Base-by-base conservation (phyloP, 805 yeast genomes). In the Myxozyma udenii region DNA sequence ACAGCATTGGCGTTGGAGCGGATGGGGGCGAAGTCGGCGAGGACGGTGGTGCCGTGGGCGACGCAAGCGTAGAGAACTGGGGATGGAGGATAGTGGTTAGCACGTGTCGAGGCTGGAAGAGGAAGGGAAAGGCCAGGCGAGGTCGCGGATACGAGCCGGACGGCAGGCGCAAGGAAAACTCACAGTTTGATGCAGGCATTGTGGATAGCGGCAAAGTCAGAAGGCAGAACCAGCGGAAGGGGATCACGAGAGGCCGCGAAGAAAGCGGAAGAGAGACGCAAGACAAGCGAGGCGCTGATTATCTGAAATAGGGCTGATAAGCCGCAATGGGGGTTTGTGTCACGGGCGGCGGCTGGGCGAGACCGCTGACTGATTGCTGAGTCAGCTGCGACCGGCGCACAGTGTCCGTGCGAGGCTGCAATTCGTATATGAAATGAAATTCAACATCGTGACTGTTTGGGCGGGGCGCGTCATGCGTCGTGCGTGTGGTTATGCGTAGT, bases 21-120 rank as follows among this genome's bases (percentile, higher is more conserved):
- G 14, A 76, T 71, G 58, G 76, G 78, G 1, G 78, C 78, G 61
- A 74, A 74, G 21, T 78, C 78, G 4, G 75, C 78, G 49, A 75
- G 66, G 3, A 78, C 74, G 14, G 78, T 74, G 21, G 78, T 75
- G 9, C 62, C 62, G 37, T 58, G 61, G 30, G 62, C 62, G 25
- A 58, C 62, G 41, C 60, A 58, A 42, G 58, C 55, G 46, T 58
- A 58, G 46, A 58, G 51, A 25, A 58, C 59, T 55, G 19, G 1
- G 21, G 33, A 36, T 19, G 32, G 21, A 4, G 18, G 28, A 19
- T n/a, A 43, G 46, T 30, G 14, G 30, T 16, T 1, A 33, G 22
- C 21, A 11, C 6, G 3, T 7, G 2, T n/a, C 11, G 25, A 4
- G n/a, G 11, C 77, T 74, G 19, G 78, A 74, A 5, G 59, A 57